These are phyloP conservation scores for Rosellinia necatrix DNA, from an alignment of 2,329 filamentous ascomycete genomes.

Conservation along the genomic window DNA sequence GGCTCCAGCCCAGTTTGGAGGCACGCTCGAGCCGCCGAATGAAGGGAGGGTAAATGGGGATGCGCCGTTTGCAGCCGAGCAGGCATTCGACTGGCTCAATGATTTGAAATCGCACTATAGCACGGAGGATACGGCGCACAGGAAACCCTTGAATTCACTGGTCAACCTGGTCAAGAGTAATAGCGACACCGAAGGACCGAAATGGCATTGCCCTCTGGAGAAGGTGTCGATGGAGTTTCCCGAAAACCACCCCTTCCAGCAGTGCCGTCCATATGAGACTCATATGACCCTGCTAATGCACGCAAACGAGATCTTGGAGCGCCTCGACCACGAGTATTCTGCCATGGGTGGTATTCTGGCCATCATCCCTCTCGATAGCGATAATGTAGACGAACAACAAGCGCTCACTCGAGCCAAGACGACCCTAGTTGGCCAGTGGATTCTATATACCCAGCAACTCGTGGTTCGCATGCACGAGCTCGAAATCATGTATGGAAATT, in stretches of 20 bases:
- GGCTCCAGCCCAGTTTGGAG: constrained; percentile 44
- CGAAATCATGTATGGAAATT: constrained; percentile 57
- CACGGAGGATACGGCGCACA: constrained; percentile 53
- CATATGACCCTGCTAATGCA: constrained; percentile 59
- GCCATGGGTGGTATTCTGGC: constrained; percentile 60
- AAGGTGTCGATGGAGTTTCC: constrained; percentile 30
- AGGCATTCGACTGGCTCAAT: constrained; percentile 63
- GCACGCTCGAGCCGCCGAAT: constrained; percentile 38
- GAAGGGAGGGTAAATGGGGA: constrained; percentile 25
- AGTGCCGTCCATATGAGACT: constrained; percentile 47
- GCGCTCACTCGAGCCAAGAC: constrained; percentile 48
- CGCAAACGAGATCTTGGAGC: constrained; percentile 63
- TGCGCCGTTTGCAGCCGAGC: constrained; percentile 45
- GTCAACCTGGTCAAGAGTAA: constrained; percentile 51
- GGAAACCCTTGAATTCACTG: constrained; percentile 52
- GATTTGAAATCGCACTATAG: constrained; percentile 54
- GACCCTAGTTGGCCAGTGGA: constrained; percentile 61
- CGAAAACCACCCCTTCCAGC: constrained; percentile 25
- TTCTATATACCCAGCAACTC: constrained; percentile 59
- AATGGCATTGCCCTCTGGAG: constrained; percentile 53
- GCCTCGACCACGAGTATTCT: constrained; percentile 63
- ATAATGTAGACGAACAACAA: constrained; percentile 44
- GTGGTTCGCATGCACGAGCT: constrained; percentile 61
- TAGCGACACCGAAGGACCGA: constrained; percentile 47
- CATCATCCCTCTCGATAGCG: constrained; percentile 53